These are phyloP conservation scores for Dryadomyces sulphureus DNA, from an alignment of 2,329 filamentous ascomycete genomes.

Conservation along the genomic window DNA sequence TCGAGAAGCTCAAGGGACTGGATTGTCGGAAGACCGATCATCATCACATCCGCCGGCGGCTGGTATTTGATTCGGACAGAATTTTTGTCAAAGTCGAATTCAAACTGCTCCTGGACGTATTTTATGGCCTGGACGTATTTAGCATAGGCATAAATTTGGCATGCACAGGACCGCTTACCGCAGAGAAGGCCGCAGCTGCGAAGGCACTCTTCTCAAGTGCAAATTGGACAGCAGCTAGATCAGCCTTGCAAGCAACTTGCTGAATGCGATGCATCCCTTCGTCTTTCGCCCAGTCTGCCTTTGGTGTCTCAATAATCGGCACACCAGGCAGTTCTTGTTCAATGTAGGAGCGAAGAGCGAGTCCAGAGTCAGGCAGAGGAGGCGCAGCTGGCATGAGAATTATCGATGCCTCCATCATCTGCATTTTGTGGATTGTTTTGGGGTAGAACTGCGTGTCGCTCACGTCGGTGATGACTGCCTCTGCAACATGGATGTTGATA, in stretches of 20 bases:
- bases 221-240: constrained; percentile 68
- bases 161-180: constrained; percentile 37
- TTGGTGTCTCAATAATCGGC: constrained; percentile 44
- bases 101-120: constrained; percentile 59
- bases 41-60: constrained; percentile 83
- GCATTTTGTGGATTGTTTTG: constrained; percentile 73
- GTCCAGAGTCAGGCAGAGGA: constrained; percentile 57
- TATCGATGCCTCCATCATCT: constrained; percentile 62
- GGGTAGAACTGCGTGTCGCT: constrained; percentile 88
- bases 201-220: constrained; percentile 74
- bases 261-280: constrained; percentile 65
- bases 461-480: constrained; percentile 78
- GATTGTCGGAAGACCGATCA: constrained; percentile 84
- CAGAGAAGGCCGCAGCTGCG: constrained; percentile 70
- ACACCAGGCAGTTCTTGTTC: constrained; percentile 18
- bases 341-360: constrained; percentile 18
- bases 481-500: constrained; percentile 71
- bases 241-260: constrained; percentile 63
- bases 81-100: constrained; percentile 56
- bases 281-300: constrained; percentile 71
- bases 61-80: constrained; percentile 78
- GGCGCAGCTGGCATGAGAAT: constrained; percentile 63
- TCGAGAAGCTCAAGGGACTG: constrained; percentile 80
- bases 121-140: constrained; percentile 49
- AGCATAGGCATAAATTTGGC: constrained; percentile 8